Base-by-base conservation (phyloP, 352 stramenopile species). In the Pythium scleroteichum region DNA sequence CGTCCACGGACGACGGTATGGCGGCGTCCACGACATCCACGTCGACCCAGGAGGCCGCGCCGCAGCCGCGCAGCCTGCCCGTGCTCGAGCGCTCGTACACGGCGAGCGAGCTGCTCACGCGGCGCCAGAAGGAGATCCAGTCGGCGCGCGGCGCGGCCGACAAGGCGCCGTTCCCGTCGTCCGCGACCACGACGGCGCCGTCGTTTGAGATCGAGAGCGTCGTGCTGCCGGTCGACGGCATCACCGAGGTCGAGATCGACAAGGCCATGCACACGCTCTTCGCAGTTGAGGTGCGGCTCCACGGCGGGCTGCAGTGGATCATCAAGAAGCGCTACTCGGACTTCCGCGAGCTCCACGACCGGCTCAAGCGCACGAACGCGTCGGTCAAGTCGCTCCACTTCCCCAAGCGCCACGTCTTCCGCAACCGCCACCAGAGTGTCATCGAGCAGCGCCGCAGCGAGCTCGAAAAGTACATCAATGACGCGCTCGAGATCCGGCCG, bases 261-360 rank as follows among this genome's bases (percentile, higher is more conserved):
- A 93, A 91, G 66, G 66, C 81, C 17, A 78, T 79, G 45, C 86
- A 95, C 68, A 95, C 84, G 5, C 64, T 93, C 27, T 95, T 95
- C 60, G 75, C 81, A 0, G 67, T 95, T 17, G 82, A 95, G 58
- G 84, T 95, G 61, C 77, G 69, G 19, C 74, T 96, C 20, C 80
- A 89, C 41, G 82, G 81, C 27, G 82, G 83, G 4, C 71, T 94
- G n/a, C 80, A 91, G 58, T 96, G 87, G 87, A 87, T 92, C 63
- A 94, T 92, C 40, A 78, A 89, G 67, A 96, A 96, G 59, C 85
- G 87, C 4, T 96, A 96, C 71, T 94, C 85, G 62, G 87, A 96
- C 57, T 96, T 96, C 62, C 69, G 85, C 53, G 85, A 94, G 48
- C 85, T 96, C 8, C 85, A 96, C 53, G 87, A 96, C 47, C 66